These are phyloP conservation scores for Cardamine occulta DNA, from an alignment of 345 rosid genomes.

Conservation along the genomic window DNA sequence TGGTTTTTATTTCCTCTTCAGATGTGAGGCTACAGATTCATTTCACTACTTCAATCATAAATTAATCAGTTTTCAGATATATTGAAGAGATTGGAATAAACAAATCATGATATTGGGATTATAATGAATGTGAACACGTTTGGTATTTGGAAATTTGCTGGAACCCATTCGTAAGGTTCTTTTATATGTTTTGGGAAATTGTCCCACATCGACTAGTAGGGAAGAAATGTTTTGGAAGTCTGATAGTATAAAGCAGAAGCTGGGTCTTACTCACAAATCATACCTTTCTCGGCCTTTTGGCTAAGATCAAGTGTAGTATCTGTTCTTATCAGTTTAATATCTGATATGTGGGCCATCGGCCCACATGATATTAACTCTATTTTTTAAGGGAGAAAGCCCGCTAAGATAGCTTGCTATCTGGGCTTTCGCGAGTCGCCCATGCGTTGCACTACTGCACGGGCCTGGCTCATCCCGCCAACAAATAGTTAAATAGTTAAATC, in stretches of 20 bases:
- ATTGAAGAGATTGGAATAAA: too few relatives aligned
- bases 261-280: constrained; percentile 3
- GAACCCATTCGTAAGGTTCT: background rate
- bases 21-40: constrained; percentile 6
- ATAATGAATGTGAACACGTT: background rate
- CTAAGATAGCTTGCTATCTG: constrained; percentile 26
- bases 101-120: too few relatives aligned
- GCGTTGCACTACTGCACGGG: constrained; percentile 26
- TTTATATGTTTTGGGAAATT: background rate
- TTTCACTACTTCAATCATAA: too few relatives aligned
- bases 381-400: background rate
- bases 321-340: constrained; percentile 72
- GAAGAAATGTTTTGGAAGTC: background rate
- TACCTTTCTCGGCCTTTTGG: constrained; percentile 59
- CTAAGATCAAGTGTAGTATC: constrained; percentile 74
- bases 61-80: too few relatives aligned
- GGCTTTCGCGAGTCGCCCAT: constrained; percentile 9
- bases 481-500: too few relatives aligned
- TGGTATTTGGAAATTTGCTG: background rate
- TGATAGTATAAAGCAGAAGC: background rate
- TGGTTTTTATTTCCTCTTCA: background rate
- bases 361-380: constrained; percentile 25
- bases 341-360: constrained; percentile 51
- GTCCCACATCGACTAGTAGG: constrained; percentile 37
- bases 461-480: constrained; percentile 11